Percentiles rank a stretch among this genome's conserved stretches.
phyloP scores from a whole-genome alignment of 1,284 basidiomycete genomes.

The Inonotus obliquus region DNA sequence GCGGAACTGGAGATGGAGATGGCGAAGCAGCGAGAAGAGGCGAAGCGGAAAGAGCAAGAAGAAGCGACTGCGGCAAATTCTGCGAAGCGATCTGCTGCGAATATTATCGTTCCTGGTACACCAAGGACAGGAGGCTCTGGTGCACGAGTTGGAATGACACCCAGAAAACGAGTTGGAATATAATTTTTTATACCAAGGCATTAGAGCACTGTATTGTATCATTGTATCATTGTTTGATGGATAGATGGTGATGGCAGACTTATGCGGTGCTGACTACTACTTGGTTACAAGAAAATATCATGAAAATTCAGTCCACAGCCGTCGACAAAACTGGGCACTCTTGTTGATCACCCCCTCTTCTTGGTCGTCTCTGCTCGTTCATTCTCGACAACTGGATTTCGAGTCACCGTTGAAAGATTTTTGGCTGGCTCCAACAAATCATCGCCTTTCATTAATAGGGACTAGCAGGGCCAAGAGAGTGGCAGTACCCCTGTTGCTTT shows the following conservation, averaged over 20 bases:
- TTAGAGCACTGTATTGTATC: background rate
- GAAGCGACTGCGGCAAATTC: constrained; percentile 59
- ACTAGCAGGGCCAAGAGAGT: background rate
- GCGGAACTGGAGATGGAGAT: constrained; percentile 90
- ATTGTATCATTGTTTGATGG: background rate
- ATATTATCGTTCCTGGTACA: constrained; percentile 77
- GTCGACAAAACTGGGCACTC: background rate
- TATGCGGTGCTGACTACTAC: background rate
- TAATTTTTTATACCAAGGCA: constrained; percentile 3
- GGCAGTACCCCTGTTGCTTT: background rate
- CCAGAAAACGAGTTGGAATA: constrained; percentile 34
- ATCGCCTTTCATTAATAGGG: background rate
- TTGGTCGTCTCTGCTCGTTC: background rate
- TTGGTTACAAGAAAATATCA: background rate
- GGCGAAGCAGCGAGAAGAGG: constrained; percentile 72
- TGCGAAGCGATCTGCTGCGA: constrained; percentile 52
- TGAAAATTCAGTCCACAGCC: background rate
- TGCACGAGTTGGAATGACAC: constrained; percentile 47
- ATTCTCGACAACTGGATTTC: background rate
- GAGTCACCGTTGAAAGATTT: background rate
- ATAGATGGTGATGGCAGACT: too few relatives aligned
- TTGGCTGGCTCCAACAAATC: constrained; percentile 3
- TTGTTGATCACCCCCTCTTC: background rate
- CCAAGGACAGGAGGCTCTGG: constrained; percentile 72
- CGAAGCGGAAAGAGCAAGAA: constrained; percentile 59